Percentiles rank a stretch among this genome's conserved stretches.
phyloP scores from a whole-genome alignment of 2,329 filamentous ascomycete species.

The Fusarium caatingaense region DNA sequence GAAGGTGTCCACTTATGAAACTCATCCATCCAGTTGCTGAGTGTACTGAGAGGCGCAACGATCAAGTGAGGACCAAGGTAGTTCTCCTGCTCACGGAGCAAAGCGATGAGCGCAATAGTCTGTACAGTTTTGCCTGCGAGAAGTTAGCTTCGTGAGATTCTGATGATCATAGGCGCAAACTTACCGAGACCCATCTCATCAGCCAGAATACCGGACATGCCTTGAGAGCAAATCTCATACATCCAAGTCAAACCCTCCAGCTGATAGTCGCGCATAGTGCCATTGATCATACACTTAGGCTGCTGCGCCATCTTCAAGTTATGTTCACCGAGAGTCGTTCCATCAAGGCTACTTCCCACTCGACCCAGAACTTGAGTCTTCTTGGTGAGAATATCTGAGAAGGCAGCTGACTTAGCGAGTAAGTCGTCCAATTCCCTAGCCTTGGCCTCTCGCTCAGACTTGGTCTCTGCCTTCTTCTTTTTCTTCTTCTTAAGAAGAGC shows the following conservation, averaged over 20 bases:
- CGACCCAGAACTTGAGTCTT: slow-evolving; percentile 72
- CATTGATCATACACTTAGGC: slow-evolving; percentile 84
- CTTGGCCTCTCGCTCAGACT: slow-evolving; percentile 67
- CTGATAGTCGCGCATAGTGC: slow-evolving; percentile 94
- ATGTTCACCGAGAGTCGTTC: slow-evolving; percentile 69
- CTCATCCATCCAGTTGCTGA: slow-evolving; percentile 96
- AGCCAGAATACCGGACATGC: slow-evolving; percentile 89
- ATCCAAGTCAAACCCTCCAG: slow-evolving; percentile 96
- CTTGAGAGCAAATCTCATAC: slow-evolving; percentile 82
- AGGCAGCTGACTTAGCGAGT: slow-evolving; percentile 68
- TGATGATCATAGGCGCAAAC: slow-evolving; percentile 14
- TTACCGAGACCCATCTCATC: slow-evolving; percentile 90
- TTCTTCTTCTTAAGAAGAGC: slow-evolving; percentile 53
- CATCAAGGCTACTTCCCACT: slow-evolving; percentile 70
- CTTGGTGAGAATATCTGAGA: slow-evolving; percentile 71
- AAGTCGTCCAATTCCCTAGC: slow-evolving; percentile 70
- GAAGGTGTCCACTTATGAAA: slow-evolving; percentile 90
- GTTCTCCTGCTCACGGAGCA: slow-evolving; percentile 85
- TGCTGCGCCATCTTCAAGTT: slow-evolving; percentile 85
- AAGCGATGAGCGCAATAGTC: slow-evolving; percentile 86
- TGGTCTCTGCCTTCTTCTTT: slow-evolving; percentile 63
- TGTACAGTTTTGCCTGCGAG: slow-evolving; percentile 85
- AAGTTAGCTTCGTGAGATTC: slow-evolving; percentile 12
- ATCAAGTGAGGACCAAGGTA: slow-evolving; percentile 90
- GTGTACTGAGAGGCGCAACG: slow-evolving; percentile 87